Percentiles rank a stretch among this genome's conserved stretches.
phyloP scores from a whole-genome alignment of 371 early-diverging fungal genomes.

The Paramicrosporidium saccamoebae region DNA sequence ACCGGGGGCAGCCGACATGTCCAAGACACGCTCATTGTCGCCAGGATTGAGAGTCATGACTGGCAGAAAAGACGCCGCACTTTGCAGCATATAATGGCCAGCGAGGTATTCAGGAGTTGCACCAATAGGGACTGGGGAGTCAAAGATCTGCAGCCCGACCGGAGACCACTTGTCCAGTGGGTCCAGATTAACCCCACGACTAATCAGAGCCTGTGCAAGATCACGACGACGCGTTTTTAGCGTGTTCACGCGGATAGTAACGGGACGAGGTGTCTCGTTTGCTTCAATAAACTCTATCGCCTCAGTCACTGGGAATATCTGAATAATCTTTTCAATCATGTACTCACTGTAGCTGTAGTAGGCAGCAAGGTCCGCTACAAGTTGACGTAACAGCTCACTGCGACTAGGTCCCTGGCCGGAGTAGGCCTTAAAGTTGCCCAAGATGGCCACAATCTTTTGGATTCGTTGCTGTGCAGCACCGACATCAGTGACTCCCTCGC shows the following conservation, averaged over 20 bases:
- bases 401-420: conserved; percentile 37
- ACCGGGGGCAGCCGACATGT: conserved; percentile 99
- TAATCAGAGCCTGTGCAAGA: conserved; percentile 67
- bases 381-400: conserved; percentile 44
- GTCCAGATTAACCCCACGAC: conserved; percentile 90
- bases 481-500: conserved; percentile 14
- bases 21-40: conserved; percentile 71
- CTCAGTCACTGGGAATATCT: conserved; percentile 61
- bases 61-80: conserved; percentile 88
- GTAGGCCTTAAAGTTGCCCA: conserved; percentile 49
- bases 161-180: conserved; percentile 79
- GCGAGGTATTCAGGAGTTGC: conserved; percentile 98
- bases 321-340: conserved; percentile 61
- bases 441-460: conserved; percentile 45
- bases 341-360: conserved; percentile 89
- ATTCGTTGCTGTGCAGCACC: conserved; percentile 40
- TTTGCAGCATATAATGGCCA: conserved; percentile 98
- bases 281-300: conserved; percentile 94
- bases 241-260: conserved; percentile 90
- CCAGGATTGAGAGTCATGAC: conserved; percentile 86
- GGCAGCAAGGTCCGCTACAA: conserved; percentile 42
- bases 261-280: conserved; percentile 86
- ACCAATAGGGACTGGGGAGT: conserved; percentile 56
- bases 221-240: conserved; percentile 75
- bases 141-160: conserved; percentile 66